phyloP scores from a whole-genome alignment of 2,329 filamentous ascomycete genomes.

The Monosporascus sp. region DNA sequence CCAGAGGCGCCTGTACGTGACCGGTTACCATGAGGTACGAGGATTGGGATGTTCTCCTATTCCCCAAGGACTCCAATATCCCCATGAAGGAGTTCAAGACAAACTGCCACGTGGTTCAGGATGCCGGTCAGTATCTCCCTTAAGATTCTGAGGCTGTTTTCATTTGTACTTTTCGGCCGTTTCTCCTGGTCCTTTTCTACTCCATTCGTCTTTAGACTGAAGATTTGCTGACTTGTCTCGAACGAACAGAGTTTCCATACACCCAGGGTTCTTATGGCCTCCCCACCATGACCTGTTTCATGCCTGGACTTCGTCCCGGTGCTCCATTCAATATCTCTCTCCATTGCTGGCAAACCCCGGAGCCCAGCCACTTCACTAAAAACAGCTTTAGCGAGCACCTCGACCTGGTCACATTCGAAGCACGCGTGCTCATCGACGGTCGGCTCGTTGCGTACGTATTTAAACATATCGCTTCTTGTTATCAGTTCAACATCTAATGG shows the following conservation, averaged over 20 bases:
- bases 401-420: constrained; percentile 57
- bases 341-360: constrained; percentile 65
- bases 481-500: neutral
- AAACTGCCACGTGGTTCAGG: constrained; percentile 63
- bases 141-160: too few species aligned
- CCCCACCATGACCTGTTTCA: constrained; percentile 67
- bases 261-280: constrained; percentile 43
- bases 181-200: neutral
- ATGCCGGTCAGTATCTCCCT: constrained; percentile 32
- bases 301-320: constrained; percentile 57
- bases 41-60: constrained; percentile 81
- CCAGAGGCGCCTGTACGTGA: constrained; percentile 13
- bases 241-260: constrained; percentile 44
- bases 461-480: neutral
- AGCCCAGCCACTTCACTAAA: constrained; percentile 51
- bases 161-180: neutral
- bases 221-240: constrained; percentile 2
- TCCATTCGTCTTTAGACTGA: neutral
- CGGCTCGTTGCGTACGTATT: constrained; percentile 51
- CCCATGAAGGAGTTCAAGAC: constrained; percentile 81
- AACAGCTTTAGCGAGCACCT: constrained; percentile 47
- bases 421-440: constrained; percentile 65
- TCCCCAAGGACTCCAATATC: constrained; percentile 59
- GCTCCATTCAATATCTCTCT: constrained; percentile 66
- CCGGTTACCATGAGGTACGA: constrained; percentile 67